Percentiles rank a stretch among this genome's conserved stretches.
Conservation (phyloP, 2,329 filamentous ascomycete species). For the Fusarium abutilonis region DNA sequence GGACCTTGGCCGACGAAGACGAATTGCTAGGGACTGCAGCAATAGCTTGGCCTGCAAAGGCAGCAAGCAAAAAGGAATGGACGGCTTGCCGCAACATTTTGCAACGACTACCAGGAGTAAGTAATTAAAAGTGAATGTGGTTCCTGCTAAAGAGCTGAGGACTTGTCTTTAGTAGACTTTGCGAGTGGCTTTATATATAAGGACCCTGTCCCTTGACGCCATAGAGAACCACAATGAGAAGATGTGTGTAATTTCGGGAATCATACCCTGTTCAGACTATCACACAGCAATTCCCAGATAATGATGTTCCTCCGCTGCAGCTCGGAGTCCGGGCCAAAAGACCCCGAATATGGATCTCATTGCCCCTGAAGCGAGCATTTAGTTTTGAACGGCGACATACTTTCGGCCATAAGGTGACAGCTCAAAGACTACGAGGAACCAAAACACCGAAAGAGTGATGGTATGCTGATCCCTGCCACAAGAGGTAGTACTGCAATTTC, state of each 20-base stretch:
- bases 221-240: constrained; percentile 29
- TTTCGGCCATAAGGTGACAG: not conserved
- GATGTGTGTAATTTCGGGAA: constrained; percentile 34
- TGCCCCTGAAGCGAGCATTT: constrained; percentile 1
- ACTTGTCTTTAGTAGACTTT: not conserved
- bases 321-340: constrained; percentile 20
- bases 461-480: constrained; percentile 9
- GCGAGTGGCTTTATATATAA: constrained; percentile 14
- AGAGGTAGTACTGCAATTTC: constrained; percentile 20
- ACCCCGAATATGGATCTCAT: constrained; percentile 4
- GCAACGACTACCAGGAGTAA: constrained; percentile 22
- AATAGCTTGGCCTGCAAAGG: constrained; percentile 18
- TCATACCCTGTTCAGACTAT: constrained; percentile 26
- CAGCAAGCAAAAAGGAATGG: constrained; percentile 34
- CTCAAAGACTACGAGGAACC: not conserved
- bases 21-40: constrained; percentile 32
- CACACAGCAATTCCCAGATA: constrained; percentile 1
- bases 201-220: constrained; percentile 20
- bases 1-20: constrained; percentile 44
- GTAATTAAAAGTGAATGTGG: not conserved
- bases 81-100: constrained; percentile 37
- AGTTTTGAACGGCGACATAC: not conserved
- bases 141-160: not conserved
- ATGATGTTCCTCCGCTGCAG: constrained; percentile 11
- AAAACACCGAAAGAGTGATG: not conserved